A percentile compares a stretch with the other conserved stretches of the same genome.
Conservation (phyloP, 1,284 basidiomycete species). For the Boletus semigastroideus region DNA sequence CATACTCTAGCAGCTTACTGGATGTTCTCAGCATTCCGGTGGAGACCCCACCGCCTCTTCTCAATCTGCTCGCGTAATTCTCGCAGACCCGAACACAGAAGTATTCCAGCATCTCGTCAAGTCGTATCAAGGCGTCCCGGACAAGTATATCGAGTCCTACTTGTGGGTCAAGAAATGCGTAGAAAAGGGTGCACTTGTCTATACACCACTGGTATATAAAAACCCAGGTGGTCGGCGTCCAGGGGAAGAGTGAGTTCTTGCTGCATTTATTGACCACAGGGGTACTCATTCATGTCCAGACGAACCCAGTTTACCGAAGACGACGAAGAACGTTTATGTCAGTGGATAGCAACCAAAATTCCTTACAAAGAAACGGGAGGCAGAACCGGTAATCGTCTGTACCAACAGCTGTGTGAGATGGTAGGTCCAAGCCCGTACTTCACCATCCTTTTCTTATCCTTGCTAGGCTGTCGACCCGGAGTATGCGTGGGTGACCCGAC, state of each 20-base stretch:
- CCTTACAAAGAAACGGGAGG: constrained; percentile 78
- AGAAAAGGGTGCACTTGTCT: constrained; percentile 59
- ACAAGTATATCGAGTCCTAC: constrained; percentile 75
- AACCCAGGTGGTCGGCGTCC: constrained; percentile 76
- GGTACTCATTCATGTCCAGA: constrained; percentile 37
- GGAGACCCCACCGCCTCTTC: constrained; percentile 67
- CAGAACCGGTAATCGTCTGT: constrained; percentile 75
- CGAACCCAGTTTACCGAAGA: constrained; percentile 72
- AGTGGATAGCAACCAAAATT: constrained; percentile 76
- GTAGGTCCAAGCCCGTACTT: constrained; percentile 23
- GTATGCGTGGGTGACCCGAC: constrained; percentile 74
- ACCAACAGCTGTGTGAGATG: constrained; percentile 60
- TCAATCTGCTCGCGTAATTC: constrained; percentile 67
- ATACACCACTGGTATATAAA: constrained; percentile 73
- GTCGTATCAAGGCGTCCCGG: constrained; percentile 59
- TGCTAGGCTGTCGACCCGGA: constrained; percentile 56
- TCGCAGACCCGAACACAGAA: constrained; percentile 74
- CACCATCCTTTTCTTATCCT: constrained; percentile 8
- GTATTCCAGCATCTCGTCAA: constrained; percentile 70
- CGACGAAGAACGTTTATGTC: constrained; percentile 68
- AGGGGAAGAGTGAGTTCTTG: constrained; percentile 67
- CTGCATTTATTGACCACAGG: not conserved
- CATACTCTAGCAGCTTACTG: not conserved
- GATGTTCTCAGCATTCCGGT: constrained; percentile 62
- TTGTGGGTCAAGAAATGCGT: constrained; percentile 80